Base-by-base conservation (phyloP, 192 early-diverging fungal species). In the Jimgerdemannia flammicorona region DNA sequence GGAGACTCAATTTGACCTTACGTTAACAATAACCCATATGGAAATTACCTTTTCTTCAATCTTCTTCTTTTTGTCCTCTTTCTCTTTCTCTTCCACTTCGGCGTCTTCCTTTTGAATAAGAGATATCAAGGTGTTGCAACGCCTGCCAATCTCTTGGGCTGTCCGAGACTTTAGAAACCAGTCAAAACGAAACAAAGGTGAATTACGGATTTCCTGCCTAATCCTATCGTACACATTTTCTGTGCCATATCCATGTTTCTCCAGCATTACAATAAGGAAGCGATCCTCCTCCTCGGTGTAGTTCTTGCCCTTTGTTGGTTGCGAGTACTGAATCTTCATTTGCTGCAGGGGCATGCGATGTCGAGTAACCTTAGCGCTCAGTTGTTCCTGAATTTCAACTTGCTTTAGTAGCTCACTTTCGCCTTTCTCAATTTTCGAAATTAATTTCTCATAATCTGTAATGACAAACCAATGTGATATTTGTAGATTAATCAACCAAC, bases 81-180 rank as follows among this genome's bases (percentile, higher is more conserved):
- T 67, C 18, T 81, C 73, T n/a, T 81, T 69, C 64, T 85, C 84
- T 17, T 85, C 84, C n/a, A 63, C 39, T 67, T 82, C 85, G 3
- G 71, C 64, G 64, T 84, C 78, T 78, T 91, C 91, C 71, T 91
- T 91, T 71, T 87, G 78, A 44, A 93, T 78, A 67, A 92, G 78
- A 68, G 75, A 83, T 66, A 98, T 89, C 20, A 98, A 85, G 8
- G 94, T 95, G 64, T 92, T 90, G 79, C 95, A 97, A 14, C 96
- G 90, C 40, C 95, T 84, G 67, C 88, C 85, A 69, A 98, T 87
- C 79, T 98, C 96, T 69, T 90, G 84, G 3, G 95, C 81, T 42
- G 96, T 97, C 44, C 98, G 87, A 54, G 95, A 96, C 82, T 98
- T 98, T 75, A 99, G 89, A 84, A 97, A 99, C 97, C 97, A 99